phyloP scores from a whole-genome alignment of 1,139 yeast genomes.

The Scheffersomyces insectosa region DNA sequence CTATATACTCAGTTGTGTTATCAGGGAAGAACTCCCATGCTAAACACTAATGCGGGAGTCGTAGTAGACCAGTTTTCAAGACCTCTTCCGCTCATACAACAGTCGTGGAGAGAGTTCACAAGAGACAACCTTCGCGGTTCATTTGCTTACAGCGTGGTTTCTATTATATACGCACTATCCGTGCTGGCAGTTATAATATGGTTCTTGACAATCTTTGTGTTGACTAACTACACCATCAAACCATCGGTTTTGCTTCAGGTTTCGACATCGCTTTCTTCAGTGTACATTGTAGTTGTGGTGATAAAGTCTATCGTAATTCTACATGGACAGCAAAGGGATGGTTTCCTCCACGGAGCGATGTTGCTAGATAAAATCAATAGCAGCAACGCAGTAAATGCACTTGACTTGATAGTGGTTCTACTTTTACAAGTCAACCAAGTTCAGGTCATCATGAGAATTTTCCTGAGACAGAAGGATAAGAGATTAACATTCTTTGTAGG shows the following conservation, averaged over 20 bases:
- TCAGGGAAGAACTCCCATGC: constrained; percentile 38
- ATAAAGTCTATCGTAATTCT: constrained; percentile 46
- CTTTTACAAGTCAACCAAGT: constrained; percentile 72
- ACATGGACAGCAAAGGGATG: constrained; percentile 53
- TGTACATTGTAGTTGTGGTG: constrained; percentile 54
- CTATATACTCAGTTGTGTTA: constrained; percentile 40
- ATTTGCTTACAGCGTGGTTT: constrained; percentile 58
- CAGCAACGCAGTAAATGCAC: constrained; percentile 51
- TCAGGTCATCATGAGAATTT: constrained; percentile 71
- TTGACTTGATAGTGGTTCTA: constrained; percentile 65
- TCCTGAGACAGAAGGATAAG: constrained; percentile 70
- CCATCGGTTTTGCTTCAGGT: constrained; percentile 49
- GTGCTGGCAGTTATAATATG: constrained; percentile 67
- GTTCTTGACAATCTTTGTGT: constrained; percentile 62
- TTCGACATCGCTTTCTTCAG: constrained; percentile 51
- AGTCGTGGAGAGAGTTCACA: constrained; percentile 45
- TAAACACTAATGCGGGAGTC: constrained; percentile 41
- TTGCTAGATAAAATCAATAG: constrained; percentile 50
- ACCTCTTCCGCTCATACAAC: constrained; percentile 39
- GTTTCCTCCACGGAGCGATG: constrained; percentile 55
- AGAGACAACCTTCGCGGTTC: constrained; percentile 34
- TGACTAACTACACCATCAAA: constrained; percentile 59
- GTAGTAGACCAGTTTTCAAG: constrained; percentile 26
- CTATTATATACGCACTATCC: constrained; percentile 62
- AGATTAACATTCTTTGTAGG: constrained; percentile 67